Base-by-base conservation (phyloP, 192 early-diverging fungal species). In the Backusella psychrophila region DNA sequence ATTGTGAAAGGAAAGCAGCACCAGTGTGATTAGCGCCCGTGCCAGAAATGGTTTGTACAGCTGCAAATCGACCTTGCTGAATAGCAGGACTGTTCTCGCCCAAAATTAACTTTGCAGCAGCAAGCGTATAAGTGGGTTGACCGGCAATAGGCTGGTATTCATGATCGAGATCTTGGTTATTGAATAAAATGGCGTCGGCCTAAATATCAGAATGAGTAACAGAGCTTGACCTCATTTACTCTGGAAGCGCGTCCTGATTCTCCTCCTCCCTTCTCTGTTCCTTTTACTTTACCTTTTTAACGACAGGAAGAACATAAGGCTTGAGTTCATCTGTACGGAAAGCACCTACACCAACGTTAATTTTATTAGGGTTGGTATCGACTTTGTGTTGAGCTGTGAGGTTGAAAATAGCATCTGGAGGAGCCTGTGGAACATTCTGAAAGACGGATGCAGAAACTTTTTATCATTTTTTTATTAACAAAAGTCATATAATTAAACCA, bases 301-400 rank as follows among this genome's bases (percentile, higher is more conserved):
- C 97, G 23, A 96, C 96, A 17, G 96, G 96, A 11, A 99, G 90
- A 8, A 98, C 86, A 93, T 94, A 99, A 29, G 98, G 98, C 85
- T 97, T 95, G 77, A 96, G 94, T 15, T 92, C 80, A 77, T 97
- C 91, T 76, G 93, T 93, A 70, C 98, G 89, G 85, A 97, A 99
- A 17, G 98, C 98, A 70, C 98, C 98, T 9, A 99, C 95, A 78
- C 96, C 94, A 29, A 99, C 81, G 82, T 98, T 98, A 33, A 99
- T 92, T 86, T 98, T 98, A 63, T 88, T 77, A 52, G 89, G 83
- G 78, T 91, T 81, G 7, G 86, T 79, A 78, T 98, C 97, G 36
- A 92, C 91, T 81, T 91, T 92, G 84, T 91, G 96, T 41, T 86
- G 81, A 26, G 93, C 95, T 34, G 94, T 94, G 14, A 99, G 85